Evolutionary conservation across 2,329 filamentous ascomycete genomes (phyloP).

Genomic region (Colletotrichum sp.): DNA sequence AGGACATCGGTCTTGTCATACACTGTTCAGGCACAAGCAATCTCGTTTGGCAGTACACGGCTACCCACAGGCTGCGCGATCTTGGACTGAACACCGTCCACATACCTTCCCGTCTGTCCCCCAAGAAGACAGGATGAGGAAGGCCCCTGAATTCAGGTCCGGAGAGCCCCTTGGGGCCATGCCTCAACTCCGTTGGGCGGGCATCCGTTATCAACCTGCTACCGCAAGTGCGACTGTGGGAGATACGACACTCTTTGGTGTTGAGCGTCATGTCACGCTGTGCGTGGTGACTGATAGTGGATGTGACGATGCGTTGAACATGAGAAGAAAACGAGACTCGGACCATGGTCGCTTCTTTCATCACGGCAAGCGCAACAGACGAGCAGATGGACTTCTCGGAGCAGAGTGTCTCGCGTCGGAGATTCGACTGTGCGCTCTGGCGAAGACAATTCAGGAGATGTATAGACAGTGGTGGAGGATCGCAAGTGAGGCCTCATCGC

Average conservation of each 20-base stretch:
- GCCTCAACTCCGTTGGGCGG: neutral
- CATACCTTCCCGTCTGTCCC: neutral
- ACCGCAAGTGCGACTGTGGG: neutral
- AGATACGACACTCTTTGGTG: neutral
- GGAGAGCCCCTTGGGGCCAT: neutral
- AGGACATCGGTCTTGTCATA: neutral
- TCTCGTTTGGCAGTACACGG: slow-evolving; percentile 13
- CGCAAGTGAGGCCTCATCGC: neutral
- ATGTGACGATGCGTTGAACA: neutral
- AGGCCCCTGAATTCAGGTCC: neutral
- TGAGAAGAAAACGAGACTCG: neutral
- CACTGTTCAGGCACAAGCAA: slow-evolving; percentile 11
- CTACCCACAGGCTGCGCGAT: neutral
- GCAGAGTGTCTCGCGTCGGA: neutral
- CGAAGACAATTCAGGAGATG: neutral
- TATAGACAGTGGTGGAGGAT: neutral
- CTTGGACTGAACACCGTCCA: neutral
- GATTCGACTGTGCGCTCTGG: neutral
- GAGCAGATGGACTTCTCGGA: neutral
- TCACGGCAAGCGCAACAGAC: neutral
- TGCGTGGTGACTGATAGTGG: neutral
- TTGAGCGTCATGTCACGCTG: neutral
- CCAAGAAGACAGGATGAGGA: neutral
- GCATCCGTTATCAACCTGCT: neutral
- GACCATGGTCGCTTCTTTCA: neutral